phyloP scores from a whole-genome alignment of 2,329 filamentous ascomycete species.

The Chaetomium sp. region DNA sequence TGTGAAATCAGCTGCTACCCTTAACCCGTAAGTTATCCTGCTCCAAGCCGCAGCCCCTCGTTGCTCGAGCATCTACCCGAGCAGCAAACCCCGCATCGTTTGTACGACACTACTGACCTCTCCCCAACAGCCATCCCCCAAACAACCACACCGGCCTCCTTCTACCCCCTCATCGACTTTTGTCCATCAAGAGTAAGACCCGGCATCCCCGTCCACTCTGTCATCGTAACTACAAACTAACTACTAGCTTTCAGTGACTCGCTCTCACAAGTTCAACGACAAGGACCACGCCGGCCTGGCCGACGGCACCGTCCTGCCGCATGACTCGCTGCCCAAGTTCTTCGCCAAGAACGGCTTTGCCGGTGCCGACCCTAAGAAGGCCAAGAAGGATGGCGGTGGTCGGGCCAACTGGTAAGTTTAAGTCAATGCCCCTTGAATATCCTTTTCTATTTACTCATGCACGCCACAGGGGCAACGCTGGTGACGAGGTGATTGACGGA shows the following conservation, averaged over 20 bases:
- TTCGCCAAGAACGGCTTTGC: slow-evolving; percentile 85
- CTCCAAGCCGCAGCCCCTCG: slow-evolving; percentile 5
- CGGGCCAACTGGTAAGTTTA: slow-evolving; percentile 85
- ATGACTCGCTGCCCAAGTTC: slow-evolving; percentile 83
- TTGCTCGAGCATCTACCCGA: slow-evolving; percentile 5
- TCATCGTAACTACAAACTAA: slow-evolving; percentile 27
- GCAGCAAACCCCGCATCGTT: slow-evolving; percentile 19
- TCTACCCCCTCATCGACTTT: slow-evolving; percentile 2
- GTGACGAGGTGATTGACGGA: slow-evolving; percentile 82
- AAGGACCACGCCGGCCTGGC: slow-evolving; percentile 82
- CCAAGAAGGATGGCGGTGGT: slow-evolving; percentile 94
- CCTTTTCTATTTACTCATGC: not conserved
- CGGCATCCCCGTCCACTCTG: not conserved
- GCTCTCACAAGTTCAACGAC: slow-evolving; percentile 93
- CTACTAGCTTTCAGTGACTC: slow-evolving; percentile 74
- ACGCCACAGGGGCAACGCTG: slow-evolving; percentile 72
- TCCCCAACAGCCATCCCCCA: slow-evolving; percentile 1
- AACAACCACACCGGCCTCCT: slow-evolving; percentile 8
- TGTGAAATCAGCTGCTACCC: slow-evolving; percentile 12
- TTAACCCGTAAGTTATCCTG: not conserved
- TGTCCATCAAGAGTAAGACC: slow-evolving; percentile 35
- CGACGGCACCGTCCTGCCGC: slow-evolving; percentile 68
- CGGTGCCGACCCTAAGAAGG: slow-evolving; percentile 84
- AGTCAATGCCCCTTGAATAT: not conserved
- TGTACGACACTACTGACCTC: slow-evolving; percentile 27